Conservation (phyloP, 2,329 filamentous ascomycete species). For the Tolypocladium cylindrosporum region DNA sequence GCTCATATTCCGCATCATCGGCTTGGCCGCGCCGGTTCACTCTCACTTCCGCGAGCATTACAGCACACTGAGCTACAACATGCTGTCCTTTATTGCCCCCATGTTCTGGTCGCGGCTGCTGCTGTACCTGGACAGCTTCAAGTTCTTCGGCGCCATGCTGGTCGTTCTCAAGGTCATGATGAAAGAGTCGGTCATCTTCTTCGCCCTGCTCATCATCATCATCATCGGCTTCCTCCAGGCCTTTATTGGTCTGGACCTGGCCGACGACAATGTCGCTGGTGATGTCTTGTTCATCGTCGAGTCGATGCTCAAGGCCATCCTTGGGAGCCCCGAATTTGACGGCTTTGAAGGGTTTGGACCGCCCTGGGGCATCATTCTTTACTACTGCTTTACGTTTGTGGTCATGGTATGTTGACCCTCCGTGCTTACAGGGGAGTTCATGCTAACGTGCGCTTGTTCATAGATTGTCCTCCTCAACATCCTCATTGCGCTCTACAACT, state of each 20-base stretch:
- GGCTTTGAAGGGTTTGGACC: constrained; percentile 86
- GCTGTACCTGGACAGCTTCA: constrained; percentile 84
- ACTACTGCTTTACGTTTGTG: constrained; percentile 96
- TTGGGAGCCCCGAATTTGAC: constrained; percentile 83
- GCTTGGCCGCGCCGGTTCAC: constrained; percentile 51
- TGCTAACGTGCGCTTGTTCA: neutral
- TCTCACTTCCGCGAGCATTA: constrained; percentile 41
- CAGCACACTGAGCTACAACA: constrained; percentile 84
- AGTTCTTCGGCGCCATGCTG: constrained; percentile 97
- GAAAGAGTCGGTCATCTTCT: constrained; percentile 93
- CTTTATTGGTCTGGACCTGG: constrained; percentile 83
- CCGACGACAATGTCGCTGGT: constrained; percentile 58
- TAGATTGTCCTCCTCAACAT: constrained; percentile 77
- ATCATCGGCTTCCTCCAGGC: constrained; percentile 84
- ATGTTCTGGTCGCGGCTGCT: constrained; percentile 95
- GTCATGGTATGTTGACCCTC: constrained; percentile 60
- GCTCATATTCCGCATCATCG: constrained; percentile 69
- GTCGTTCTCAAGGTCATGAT: constrained; percentile 94
- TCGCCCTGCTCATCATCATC: constrained; percentile 77
- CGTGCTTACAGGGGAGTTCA: neutral
- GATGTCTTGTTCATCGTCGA: constrained; percentile 68
- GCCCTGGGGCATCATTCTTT: constrained; percentile 88
- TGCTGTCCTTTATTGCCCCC: constrained; percentile 83
- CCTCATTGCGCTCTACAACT: constrained; percentile 94
- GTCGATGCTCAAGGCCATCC: constrained; percentile 79